phyloP scores from a whole-genome alignment of 2,329 filamentous ascomycete species.

The Epichloe festucae region DNA sequence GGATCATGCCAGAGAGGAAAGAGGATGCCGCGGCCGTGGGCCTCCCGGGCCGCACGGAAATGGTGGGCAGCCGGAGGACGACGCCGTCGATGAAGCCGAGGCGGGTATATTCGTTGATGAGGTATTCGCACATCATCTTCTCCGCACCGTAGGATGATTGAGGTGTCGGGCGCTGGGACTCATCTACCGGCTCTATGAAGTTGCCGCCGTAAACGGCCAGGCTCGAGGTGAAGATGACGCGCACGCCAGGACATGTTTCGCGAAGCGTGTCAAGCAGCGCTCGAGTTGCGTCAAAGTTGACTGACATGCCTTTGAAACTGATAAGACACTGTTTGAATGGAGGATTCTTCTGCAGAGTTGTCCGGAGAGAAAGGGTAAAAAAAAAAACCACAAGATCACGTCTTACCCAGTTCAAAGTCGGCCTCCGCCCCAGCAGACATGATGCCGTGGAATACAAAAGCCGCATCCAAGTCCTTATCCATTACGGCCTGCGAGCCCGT shows the following conservation, averaged over 20 bases:
- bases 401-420: constrained; percentile 31
- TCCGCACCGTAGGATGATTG: constrained; percentile 45
- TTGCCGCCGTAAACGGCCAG: constrained; percentile 45
- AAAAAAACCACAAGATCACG: neutral
- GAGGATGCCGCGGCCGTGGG: constrained; percentile 45
- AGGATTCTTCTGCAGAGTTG: neutral
- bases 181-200: constrained; percentile 29
- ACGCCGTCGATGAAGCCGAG: constrained; percentile 43
- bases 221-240: constrained; percentile 44
- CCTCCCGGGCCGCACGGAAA: constrained; percentile 43
- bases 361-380: neutral
- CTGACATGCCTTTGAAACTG: constrained; percentile 26
- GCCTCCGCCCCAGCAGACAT: constrained; percentile 49
- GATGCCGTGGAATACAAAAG: constrained; percentile 49
- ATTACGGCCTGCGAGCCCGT: constrained; percentile 1
- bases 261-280: constrained; percentile 38
- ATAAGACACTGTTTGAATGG: no score
- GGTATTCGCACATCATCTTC: constrained; percentile 43
- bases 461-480: constrained; percentile 25
- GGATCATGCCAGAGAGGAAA: constrained; percentile 46
- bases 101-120: constrained; percentile 20
- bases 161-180: constrained; percentile 35
- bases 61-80: constrained; percentile 42
- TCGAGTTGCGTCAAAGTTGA: constrained; percentile 44
- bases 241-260: constrained; percentile 27